A percentile compares a stretch with the other conserved stretches of the same genome.
Conservation (phyloP, 139 green algal species). For the Nannochloris sp. region DNA sequence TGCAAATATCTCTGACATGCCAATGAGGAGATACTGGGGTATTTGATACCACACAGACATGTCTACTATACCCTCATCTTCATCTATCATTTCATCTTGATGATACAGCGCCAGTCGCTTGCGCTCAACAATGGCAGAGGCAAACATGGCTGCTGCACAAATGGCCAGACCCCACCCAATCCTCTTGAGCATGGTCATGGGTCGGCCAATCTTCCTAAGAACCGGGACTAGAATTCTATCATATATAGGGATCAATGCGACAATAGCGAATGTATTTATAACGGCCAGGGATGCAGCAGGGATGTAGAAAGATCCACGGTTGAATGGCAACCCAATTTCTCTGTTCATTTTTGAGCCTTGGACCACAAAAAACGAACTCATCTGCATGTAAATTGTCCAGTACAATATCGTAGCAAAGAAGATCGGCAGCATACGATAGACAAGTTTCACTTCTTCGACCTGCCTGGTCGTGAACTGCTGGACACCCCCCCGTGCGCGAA, state of each 20-base stretch:
- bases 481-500: slow-evolving; percentile 1
- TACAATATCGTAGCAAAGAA: slow-evolving; percentile 82
- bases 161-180: slow-evolving; percentile 78
- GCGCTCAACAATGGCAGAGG: slow-evolving; percentile 56
- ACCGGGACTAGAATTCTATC: slow-evolving; percentile 61
- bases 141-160: slow-evolving; percentile 63
- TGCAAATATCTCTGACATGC: slow-evolving; percentile 72
- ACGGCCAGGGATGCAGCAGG: slow-evolving; percentile 74
- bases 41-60: slow-evolving; percentile 65
- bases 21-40: slow-evolving; percentile 77
- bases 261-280: slow-evolving; percentile 81
- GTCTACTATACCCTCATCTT: slow-evolving; percentile 3
- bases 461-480: slow-evolving; percentile 37
- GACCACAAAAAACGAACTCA: slow-evolving; percentile 82
- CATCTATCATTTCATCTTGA: slow-evolving; percentile 15
- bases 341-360: slow-evolving; percentile 78
- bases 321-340: slow-evolving; percentile 10
- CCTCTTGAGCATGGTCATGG: slow-evolving; percentile 66
- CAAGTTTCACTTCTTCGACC: slow-evolving; percentile 88
- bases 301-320: slow-evolving; percentile 40
- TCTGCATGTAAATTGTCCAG: slow-evolving; percentile 88
- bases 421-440: slow-evolving; percentile 83
- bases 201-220: slow-evolving; percentile 34
- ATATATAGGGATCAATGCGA: slow-evolving; percentile 78
- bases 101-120: slow-evolving; percentile 42